Base-by-base conservation (phyloP, 805 yeast species). In the Suhomyces emberorum region DNA sequence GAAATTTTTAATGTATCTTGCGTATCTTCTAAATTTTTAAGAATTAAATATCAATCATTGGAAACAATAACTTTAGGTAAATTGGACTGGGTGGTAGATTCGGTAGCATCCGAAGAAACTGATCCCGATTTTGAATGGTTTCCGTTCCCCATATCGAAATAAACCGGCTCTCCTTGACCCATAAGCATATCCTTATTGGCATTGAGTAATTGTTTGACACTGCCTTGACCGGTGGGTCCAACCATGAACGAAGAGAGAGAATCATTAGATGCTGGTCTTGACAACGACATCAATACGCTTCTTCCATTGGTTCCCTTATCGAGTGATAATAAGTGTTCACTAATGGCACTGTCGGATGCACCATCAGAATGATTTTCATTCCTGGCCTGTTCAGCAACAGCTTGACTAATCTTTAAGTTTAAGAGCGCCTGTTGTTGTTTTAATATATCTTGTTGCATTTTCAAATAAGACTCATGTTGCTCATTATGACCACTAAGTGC, bases 371-470 rank as follows among this genome's bases (percentile, higher is more conserved):
- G n/a, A n/a, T n/a, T n/a, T n/a, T n/a, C n/a, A n/a, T n/a, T n/a
- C n/a, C 10, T 20, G 23, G 23, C 7, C 23, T 7, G 10, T 10
- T 20, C 23, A 10, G 23, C 9, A 20, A 20, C n/a, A n/a, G 22
- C 14, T 15, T 34, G 30, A 3, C 26, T 25, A 12, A 21, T 15
- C 42, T 45, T 49, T 36, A 38, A 34, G 30, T 32, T 52, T 37
- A 65, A 43, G 24, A 62, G 42, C 25, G 57, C 57, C 41, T 59
- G 65, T 39, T 67, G 72, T 43, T 63, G 67, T 28, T 49, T 51
- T 46, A 68, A 51, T 24, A 58, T 52, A 43, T 64, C 63, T 39
- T 60, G 58, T 41, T 68, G 74, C 30, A 62, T 49, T 39, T 55
- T 53, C 30, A 67, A 50, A 41, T 65, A 67, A 19, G 49, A 40